Base-by-base conservation (phyloP, 2,329 filamentous ascomycete genomes). In the Fusarium austroafricanum region DNA sequence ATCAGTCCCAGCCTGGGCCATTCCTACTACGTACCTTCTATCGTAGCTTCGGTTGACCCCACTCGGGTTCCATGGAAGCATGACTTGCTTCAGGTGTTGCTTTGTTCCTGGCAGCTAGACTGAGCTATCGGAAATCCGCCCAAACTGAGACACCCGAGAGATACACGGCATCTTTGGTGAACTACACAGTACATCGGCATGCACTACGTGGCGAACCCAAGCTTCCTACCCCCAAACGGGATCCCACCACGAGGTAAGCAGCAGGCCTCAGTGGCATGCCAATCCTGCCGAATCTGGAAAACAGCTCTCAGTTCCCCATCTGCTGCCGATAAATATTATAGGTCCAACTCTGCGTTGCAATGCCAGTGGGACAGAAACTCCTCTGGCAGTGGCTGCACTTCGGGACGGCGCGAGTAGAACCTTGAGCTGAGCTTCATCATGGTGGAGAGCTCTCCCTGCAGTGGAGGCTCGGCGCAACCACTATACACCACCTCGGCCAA, bases 251-350 rank as follows among this genome's bases (percentile, higher is more conserved):
- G 28, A 49, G 44, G 52, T 53, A 60, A 58, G 54, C 55, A 45
- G 64, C 64, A 62, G 68, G 69, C 71, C 67, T 71, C 68, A 61
- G 33, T 21, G 18, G 39, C 26, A 65, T 54, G 50, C 37, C 42
- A 67, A 67, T 70, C 47, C 59, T 56, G 26, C 56, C 61, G 47
- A 3, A 53, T 58, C 23, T 49, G 42, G 65, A 42, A 39, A 35
- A 37, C 40, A 67, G 53, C 33, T 53, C 14, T 26, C 43, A 42
- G 54, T 59, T 50, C 44, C 59, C 31, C 52, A 33, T 55, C 14
- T 28, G 14, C 38, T 50, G 35, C 42, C 53, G 42, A 56, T 61
- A 35, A 56, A 61, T 63, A 42, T 17, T 29, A 33, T 49, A 46
- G 15, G 42, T 31, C 54, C 49, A 54, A 39, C 47, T 15, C 50